Percentiles rank a stretch among this genome's conserved stretches.
These are phyloP conservation scores for Quercus alba DNA, from an alignment of 306 rosid genomes.

Conservation along the genomic window DNA sequence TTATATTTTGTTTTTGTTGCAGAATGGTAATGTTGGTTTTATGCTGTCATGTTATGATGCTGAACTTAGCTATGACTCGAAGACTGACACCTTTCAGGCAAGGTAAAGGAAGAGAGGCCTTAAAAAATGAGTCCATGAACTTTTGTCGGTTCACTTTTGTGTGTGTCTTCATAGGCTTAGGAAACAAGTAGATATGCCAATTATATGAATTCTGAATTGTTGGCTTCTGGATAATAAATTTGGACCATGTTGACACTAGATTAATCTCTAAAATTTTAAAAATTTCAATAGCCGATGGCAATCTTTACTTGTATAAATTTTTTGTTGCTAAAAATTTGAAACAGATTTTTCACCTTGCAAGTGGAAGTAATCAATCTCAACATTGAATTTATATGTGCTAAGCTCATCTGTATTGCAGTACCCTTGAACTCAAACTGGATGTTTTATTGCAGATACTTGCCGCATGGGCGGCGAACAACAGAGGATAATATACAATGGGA, in stretches of 20 bases:
- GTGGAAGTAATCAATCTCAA: neutral
- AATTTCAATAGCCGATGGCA: neutral
- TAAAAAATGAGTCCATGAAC: neutral
- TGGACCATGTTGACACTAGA: neutral
- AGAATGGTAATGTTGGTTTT: conserved; percentile 93
- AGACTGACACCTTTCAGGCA: conserved; percentile 68
- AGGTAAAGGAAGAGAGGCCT: conserved; percentile 48
- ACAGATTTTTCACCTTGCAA: neutral
- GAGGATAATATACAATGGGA: conserved; percentile 85
- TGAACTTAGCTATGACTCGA: conserved; percentile 61
- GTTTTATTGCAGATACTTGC: conserved; percentile 60
- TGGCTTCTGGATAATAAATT: neutral
- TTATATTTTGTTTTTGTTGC: conserved; percentile 26
- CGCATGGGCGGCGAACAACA: conserved; percentile 66
- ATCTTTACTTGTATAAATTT: neutral
- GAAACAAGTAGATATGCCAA: neutral
- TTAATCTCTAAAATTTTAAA: no score
- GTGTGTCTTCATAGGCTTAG: neutral
- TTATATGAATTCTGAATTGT: neutral
- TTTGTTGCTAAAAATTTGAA: neutral
- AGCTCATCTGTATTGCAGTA: neutral
- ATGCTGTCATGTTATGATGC: conserved; percentile 96
- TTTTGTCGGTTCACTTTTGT: conserved; percentile 6
- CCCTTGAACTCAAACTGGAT: conserved; percentile 6
- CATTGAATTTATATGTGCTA: neutral